Percentiles rank a stretch among this genome's conserved stretches.
Evolutionary conservation across 257 asterid species (phyloP).

Genomic region (Lycium ferocissimum): DNA sequence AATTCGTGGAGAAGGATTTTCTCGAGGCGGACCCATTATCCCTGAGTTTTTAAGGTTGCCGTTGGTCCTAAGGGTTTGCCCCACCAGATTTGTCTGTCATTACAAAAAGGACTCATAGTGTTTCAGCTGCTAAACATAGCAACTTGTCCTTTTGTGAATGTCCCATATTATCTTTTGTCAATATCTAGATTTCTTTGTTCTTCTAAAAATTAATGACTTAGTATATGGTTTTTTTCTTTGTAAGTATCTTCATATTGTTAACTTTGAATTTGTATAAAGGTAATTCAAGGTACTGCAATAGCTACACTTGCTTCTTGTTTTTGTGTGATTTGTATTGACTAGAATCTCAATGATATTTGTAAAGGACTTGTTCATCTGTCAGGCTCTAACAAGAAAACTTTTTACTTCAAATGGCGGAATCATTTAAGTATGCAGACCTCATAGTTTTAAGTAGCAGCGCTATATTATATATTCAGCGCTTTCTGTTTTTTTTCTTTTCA

Average conservation of each 20-base stretch:
- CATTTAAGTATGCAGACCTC: background rate
- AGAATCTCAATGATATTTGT: conserved; percentile 20
- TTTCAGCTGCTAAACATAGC: background rate
- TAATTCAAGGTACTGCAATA: conserved; percentile 1
- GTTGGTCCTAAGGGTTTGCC: conserved; percentile 23
- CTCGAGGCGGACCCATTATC: background rate
- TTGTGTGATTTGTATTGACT: background rate
- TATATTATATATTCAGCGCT: background rate
- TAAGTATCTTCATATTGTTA: background rate
- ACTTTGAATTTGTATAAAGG: background rate
- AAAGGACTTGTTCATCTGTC: conserved; percentile 21
- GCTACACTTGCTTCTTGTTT: background rate
- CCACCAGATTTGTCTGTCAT: background rate
- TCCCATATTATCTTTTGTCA: no score
- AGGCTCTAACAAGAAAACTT: conserved; percentile 17
- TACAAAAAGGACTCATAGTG: background rate
- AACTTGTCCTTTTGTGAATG: background rate
- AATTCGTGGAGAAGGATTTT: conserved; percentile 12
- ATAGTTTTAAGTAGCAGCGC: background rate
- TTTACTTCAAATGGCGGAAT: conserved; percentile 22
- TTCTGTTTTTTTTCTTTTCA: background rate
- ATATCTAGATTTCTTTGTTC: background rate
- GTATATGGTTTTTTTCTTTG: background rate
- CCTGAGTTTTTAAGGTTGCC: background rate
- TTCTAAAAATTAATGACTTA: background rate